A percentile compares a stretch with the other conserved stretches of the same genome.
phyloP scores from a whole-genome alignment of 2,329 filamentous ascomycete species.

The Trichophyton mentagrophytes region DNA sequence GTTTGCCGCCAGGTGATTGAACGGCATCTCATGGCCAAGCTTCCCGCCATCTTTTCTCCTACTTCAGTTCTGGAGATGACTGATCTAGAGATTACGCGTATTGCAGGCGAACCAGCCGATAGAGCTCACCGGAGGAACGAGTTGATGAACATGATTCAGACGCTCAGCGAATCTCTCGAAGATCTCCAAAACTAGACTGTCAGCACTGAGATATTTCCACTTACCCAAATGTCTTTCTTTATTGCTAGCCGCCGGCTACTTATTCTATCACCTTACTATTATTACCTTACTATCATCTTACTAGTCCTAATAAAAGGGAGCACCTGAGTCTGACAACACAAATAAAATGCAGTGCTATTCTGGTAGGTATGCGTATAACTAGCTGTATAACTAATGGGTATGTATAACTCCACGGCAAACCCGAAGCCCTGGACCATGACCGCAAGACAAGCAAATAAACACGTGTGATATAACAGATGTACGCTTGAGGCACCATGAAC shows the following conservation, averaged over 20 bases:
- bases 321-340: too few relatives aligned
- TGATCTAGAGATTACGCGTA: slow-evolving; percentile 1
- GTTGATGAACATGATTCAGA: not conserved
- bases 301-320: too few relatives aligned
- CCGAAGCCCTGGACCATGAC: not conserved
- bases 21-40: not conserved
- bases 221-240: too few relatives aligned
- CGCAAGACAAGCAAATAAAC: not conserved
- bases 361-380: not conserved
- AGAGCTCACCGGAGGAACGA: not conserved
- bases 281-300: too few relatives aligned
- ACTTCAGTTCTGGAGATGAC: not conserved
- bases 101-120: not conserved
- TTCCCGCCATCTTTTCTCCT: not conserved
- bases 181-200: not conserved
- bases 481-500: not conserved
- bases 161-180: not conserved
- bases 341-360: not conserved
- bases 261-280: too few relatives aligned
- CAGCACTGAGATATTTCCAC: not conserved
- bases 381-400: not conserved
- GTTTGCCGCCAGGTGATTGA: not conserved
- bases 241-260: too few relatives aligned
- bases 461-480: not conserved
- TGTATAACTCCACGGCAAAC: not conserved